phyloP scores from a whole-genome alignment of 768 basidiomycete genomes.

The Lentinula lateritia region DNA sequence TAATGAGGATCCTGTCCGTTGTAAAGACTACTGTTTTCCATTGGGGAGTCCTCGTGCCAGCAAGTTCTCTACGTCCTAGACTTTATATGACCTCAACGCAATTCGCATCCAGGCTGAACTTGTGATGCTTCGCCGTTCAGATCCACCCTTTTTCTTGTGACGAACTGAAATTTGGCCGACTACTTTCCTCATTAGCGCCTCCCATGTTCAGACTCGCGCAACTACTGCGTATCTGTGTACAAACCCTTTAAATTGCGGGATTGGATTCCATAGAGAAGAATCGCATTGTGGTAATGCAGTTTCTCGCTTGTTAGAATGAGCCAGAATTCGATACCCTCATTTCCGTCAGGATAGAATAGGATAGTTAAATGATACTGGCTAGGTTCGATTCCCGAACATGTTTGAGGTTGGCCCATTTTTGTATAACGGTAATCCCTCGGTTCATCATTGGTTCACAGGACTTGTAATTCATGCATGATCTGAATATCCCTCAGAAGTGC shows the following conservation, averaged over 20 bases:
- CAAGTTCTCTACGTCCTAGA: not conserved
- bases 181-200: slow-evolving; percentile 12
- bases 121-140: slow-evolving; percentile 24
- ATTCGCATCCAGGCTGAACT: slow-evolving; percentile 21
- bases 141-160: slow-evolving; percentile 8
- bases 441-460: slow-evolving; percentile 17
- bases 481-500: slow-evolving; percentile 21
- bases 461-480: slow-evolving; percentile 19
- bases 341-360: slow-evolving; percentile 25
- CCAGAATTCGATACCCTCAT: slow-evolving; percentile 16
- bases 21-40: not conserved
- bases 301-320: slow-evolving; percentile 10
- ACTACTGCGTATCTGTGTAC: slow-evolving; percentile 28
- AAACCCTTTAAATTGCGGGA: slow-evolving; percentile 16
- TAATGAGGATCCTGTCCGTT: not conserved
- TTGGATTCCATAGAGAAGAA: slow-evolving; percentile 7
- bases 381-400: too few relatives aligned
- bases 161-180: slow-evolving; percentile 23
- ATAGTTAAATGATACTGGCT: too few relatives aligned
- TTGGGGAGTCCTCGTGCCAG: not conserved
- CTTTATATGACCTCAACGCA: slow-evolving; percentile 20
- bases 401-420: slow-evolving; percentile 21
- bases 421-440: too few relatives aligned
- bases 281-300: slow-evolving; percentile 22
- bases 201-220: slow-evolving; percentile 16